phyloP scores from a whole-genome alignment of 208 protist species.

The Wallacemonas rigidus region DNA sequence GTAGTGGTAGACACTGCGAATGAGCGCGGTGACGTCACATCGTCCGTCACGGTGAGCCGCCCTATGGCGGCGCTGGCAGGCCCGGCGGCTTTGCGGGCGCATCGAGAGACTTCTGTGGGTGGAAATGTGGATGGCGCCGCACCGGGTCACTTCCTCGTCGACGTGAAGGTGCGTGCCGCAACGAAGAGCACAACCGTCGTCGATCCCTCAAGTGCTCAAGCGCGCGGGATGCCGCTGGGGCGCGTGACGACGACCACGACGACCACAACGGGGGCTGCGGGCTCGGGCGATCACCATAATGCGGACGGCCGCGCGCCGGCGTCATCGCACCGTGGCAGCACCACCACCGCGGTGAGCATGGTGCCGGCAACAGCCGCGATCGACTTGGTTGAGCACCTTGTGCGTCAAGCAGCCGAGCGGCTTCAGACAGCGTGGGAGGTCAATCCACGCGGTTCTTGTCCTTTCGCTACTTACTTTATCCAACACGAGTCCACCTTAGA shows the following conservation, averaged over 20 bases:
- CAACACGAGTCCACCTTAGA: conserved; percentile 21
- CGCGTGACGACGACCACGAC: conserved; percentile 1
- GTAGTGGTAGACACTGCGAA: background rate
- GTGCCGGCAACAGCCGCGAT: conserved; percentile 9
- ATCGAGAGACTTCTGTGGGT: conserved; percentile 9
- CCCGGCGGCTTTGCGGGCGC: background rate
- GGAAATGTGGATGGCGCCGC: background rate
- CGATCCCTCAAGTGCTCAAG: background rate
- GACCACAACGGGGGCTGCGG: background rate
- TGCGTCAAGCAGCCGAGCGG: conserved; percentile 18
- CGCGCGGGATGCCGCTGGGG: background rate
- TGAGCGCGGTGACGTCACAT: too few relatives aligned
- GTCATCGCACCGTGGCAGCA: background rate
- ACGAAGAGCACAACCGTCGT: conserved; percentile 11
- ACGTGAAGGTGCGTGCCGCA: conserved; percentile 17
- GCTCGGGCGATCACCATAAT: too few relatives aligned
- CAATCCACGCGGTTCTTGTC: background rate
- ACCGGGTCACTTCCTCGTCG: conserved; percentile 16
- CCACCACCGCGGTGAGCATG: background rate
- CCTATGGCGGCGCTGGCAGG: conserved; percentile 3
- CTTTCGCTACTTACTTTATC: conserved; percentile 33
- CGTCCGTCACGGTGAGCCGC: background rate
- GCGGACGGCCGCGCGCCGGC: too few relatives aligned
- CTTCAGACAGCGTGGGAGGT: conserved; percentile 11
- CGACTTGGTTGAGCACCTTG: conserved; percentile 22